phyloP scores from a whole-genome alignment of 805 yeast species.

The Lipomyces yamanashiensis region DNA sequence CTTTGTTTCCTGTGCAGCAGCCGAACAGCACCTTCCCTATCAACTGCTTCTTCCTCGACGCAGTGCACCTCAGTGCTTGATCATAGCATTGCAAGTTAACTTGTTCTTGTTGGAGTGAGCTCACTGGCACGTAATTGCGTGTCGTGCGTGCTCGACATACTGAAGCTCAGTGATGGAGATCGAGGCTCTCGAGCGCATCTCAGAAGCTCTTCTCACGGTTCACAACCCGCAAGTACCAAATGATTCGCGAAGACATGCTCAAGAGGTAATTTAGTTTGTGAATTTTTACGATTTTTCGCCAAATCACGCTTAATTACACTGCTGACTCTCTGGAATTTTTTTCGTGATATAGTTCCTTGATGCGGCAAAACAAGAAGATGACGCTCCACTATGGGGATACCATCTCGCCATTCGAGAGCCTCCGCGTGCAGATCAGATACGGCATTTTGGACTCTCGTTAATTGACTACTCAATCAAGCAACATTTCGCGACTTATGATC shows the following conservation, averaged over 20 bases:
- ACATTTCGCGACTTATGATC: constrained; percentile 59
- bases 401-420: constrained; percentile 60
- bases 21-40: not conserved
- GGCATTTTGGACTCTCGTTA: constrained; percentile 88
- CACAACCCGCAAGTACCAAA: constrained; percentile 63
- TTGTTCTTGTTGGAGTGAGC: not conserved
- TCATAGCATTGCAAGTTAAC: no score
- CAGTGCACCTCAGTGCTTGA: not conserved
- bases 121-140: not conserved
- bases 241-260: constrained; percentile 56
- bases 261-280: constrained; percentile 41
- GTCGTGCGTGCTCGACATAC: not conserved
- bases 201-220: constrained; percentile 74
- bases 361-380: constrained; percentile 71
- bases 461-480: constrained; percentile 71
- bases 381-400: constrained; percentile 92
- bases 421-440: constrained; percentile 63
- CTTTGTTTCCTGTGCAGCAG: constrained; percentile 1
- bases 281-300: no score
- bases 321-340: not conserved
- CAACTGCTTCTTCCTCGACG: not conserved
- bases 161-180: constrained; percentile 18
- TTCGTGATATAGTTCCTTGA: constrained; percentile 64
- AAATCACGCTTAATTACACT: no score
- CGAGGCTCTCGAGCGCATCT: constrained; percentile 62